phyloP scores from a whole-genome alignment of 495 filamentous ascomycete genomes.

The Lindgomyces ingoldianus region DNA sequence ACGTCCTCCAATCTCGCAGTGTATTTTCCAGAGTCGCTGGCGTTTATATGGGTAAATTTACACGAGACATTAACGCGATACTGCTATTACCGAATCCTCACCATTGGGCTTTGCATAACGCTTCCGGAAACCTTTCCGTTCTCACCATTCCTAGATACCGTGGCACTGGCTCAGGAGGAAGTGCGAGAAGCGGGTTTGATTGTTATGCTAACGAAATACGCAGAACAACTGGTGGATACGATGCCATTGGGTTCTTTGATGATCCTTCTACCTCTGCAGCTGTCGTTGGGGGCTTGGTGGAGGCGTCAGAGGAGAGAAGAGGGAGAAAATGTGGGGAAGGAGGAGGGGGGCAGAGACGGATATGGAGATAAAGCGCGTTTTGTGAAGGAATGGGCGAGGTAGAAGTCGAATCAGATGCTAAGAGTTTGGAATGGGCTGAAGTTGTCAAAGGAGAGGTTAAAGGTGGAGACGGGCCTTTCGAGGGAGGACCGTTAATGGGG shows the following conservation, averaged over 20 bases:
- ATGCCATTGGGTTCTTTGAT: background rate
- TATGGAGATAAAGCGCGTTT: background rate
- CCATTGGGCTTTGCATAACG: background rate
- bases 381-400: slow-evolving; percentile 4
- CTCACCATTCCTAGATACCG: background rate
- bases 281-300: slow-evolving; percentile 9
- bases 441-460: background rate
- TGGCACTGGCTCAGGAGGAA: background rate
- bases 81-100: slow-evolving; percentile 4
- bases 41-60: background rate
- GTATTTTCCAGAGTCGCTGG: background rate
- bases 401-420: background rate
- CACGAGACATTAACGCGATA: background rate
- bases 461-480: background rate
- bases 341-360: too few relatives aligned
- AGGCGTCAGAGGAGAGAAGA: background rate
- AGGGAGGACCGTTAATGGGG: background rate
- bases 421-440: slow-evolving; percentile 3
- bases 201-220: background rate
- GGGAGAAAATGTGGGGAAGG: background rate
- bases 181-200: background rate
- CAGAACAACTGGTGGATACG: background rate
- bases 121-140: background rate
- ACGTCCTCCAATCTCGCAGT: background rate
- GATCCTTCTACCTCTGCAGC: slow-evolving; percentile 3